Conservation (phyloP, 257 asterid species). For the Solanum arcanum region DNA sequence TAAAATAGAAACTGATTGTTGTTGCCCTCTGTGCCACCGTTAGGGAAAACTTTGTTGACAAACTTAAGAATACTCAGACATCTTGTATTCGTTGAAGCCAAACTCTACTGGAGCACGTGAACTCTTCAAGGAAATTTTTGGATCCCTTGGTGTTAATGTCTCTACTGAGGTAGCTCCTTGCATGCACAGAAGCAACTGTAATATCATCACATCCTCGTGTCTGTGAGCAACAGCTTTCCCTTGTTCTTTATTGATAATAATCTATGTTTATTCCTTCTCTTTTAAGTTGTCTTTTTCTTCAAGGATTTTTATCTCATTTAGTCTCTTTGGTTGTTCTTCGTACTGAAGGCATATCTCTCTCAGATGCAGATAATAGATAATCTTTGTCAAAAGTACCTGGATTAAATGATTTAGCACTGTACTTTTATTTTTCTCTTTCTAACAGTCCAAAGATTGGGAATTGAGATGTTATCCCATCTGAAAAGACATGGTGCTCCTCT, state of each 20-base stretch:
- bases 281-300: neutral
- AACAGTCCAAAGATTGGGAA: neutral
- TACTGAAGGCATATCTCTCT: neutral
- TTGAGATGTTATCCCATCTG: neutral
- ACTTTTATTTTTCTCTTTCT: neutral
- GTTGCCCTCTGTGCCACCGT: neutral
- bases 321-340: neutral
- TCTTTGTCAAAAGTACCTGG: neutral
- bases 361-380: neutral
- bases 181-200: conserved; percentile 21
- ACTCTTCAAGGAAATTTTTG: conserved; percentile 59
- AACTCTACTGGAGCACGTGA: conserved; percentile 46
- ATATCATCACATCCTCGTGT: conserved; percentile 37
- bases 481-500: neutral
- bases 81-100: conserved; percentile 54
- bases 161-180: conserved; percentile 21
- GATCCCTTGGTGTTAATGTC: conserved; percentile 18
- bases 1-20: neutral
- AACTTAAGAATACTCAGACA: conserved; percentile 55
- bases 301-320: neutral
- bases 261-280: neutral
- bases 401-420: neutral
- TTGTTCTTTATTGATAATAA: neutral
- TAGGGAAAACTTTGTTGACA: neutral
- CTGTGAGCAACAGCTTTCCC: conserved; percentile 42